Percentiles rank a stretch among this genome's conserved stretches.
Conservation (phyloP, 148 eudicot species). For the Rhododendron williamsianum region DNA sequence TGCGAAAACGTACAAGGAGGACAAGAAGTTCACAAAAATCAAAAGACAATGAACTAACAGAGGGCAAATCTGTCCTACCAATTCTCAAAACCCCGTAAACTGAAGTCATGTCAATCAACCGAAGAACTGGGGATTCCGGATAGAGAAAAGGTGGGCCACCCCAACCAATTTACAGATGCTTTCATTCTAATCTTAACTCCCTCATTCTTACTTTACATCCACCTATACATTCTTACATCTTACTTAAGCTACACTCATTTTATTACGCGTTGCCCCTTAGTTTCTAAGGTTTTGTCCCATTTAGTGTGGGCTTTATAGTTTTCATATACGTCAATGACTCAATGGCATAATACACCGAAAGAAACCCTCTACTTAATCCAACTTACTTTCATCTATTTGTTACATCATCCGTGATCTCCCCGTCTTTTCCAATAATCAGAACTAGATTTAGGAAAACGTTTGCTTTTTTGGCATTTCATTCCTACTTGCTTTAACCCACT, state of each 20-base stretch:
- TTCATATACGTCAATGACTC: background rate
- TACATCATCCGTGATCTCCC: background rate
- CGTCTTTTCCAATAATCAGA: background rate
- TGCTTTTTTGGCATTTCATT: background rate
- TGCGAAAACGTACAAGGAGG: background rate
- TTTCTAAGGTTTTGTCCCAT: background rate
- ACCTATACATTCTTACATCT: background rate
- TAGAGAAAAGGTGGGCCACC: background rate
- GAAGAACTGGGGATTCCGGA: too few relatives aligned
- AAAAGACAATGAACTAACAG: background rate
- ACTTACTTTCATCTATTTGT: background rate
- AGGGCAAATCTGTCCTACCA: too few relatives aligned
- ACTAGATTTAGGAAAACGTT: background rate
- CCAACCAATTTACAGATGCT: background rate
- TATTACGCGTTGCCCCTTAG: background rate
- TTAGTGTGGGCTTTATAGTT: background rate
- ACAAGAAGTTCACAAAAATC: background rate
- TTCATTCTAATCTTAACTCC: background rate
- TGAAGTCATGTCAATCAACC: too few relatives aligned
- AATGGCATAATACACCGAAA: background rate
- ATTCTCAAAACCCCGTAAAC: too few relatives aligned
- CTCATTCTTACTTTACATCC: background rate
- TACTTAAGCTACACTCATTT: background rate
- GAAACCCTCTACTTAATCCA: background rate
- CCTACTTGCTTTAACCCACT: background rate